phyloP scores from a whole-genome alignment of 345 rosid species.

The Eutrema japonicum region DNA sequence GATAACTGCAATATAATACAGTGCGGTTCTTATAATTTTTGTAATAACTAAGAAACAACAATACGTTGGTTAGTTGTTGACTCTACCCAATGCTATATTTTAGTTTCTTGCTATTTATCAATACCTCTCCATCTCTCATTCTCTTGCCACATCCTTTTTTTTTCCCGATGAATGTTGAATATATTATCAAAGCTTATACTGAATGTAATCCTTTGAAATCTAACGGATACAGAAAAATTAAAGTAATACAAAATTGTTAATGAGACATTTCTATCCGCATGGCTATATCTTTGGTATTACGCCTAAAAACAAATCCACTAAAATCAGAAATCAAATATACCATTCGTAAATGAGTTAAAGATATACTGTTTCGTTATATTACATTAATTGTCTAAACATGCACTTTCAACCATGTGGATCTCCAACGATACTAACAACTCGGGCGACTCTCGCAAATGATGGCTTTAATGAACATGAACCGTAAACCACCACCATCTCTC shows the following conservation, averaged over 20 bases:
- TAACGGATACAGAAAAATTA: neutral
- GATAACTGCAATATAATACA: neutral
- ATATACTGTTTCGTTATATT: neutral
- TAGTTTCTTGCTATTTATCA: constrained; percentile 11
- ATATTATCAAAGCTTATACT: neutral
- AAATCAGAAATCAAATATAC: no score
- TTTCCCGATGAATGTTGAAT: neutral
- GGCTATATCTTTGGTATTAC: constrained; percentile 3
- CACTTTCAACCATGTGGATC: neutral
- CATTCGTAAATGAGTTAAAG: neutral
- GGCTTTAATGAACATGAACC: neutral
- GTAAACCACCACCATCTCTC: neutral
- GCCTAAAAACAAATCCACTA: neutral
- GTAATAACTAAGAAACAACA: constrained; percentile 19
- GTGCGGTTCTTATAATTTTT: constrained; percentile 4
- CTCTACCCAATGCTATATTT: neutral
- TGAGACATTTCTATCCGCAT: neutral
- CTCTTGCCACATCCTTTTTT: neutral
- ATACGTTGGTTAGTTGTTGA: constrained; percentile 8
- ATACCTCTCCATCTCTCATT: neutral
- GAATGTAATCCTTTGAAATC: neutral
- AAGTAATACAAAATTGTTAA: neutral
- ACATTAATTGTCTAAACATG: neutral
- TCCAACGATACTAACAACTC: no score
- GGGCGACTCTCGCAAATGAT: neutral